A percentile compares a stretch with the other conserved stretches of the same genome.
phyloP scores from a whole-genome alignment of 208 protist species.

The Leptomonas seymouri region DNA sequence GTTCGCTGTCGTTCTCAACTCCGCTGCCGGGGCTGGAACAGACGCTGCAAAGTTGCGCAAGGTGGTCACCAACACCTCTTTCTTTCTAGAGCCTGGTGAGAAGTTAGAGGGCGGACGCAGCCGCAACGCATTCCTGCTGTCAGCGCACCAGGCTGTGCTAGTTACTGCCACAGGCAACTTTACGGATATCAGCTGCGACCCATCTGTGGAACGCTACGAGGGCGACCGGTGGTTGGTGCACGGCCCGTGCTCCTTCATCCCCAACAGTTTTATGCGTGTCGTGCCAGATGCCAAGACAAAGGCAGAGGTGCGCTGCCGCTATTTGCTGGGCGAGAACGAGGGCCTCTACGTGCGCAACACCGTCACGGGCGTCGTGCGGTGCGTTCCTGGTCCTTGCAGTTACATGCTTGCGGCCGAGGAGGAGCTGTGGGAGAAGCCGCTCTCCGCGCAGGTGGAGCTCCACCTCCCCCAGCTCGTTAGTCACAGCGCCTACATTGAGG shows the following conservation, averaged over 20 bases:
- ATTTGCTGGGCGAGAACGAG: constrained; percentile 67
- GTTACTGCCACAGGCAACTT: constrained; percentile 75
- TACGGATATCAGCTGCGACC: constrained; percentile 30
- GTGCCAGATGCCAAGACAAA: constrained; percentile 39
- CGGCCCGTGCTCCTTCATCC: constrained; percentile 87
- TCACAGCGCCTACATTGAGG: constrained; percentile 53
- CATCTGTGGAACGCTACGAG: constrained; percentile 47
- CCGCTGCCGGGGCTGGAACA: constrained; percentile 29
- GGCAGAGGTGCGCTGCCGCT: constrained; percentile 46
- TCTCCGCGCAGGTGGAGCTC: constrained; percentile 60
- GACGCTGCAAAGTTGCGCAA: constrained; percentile 27
- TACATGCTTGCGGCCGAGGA: constrained; percentile 84
- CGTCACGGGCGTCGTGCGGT: constrained; percentile 66
- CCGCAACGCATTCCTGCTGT: constrained; percentile 75
- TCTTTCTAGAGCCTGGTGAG: constrained; percentile 90
- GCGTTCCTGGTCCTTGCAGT: constrained; percentile 64
- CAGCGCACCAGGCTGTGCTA: constrained; percentile 83
- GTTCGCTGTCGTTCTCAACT: constrained; percentile 43
- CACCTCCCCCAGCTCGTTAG: constrained; percentile 38
- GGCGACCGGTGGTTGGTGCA: constrained; percentile 92
- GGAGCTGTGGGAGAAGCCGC: constrained; percentile 83
- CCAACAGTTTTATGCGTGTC: constrained; percentile 43
- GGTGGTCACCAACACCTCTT: constrained; percentile 72
- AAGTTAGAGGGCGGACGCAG: constrained; percentile 54
- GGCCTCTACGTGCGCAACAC: constrained; percentile 87